A percentile compares a stretch with the other conserved stretches of the same genome.
Evolutionary conservation across 176 grass and related monocot species (phyloP).

Genomic region (Musa itinerans): DNA sequence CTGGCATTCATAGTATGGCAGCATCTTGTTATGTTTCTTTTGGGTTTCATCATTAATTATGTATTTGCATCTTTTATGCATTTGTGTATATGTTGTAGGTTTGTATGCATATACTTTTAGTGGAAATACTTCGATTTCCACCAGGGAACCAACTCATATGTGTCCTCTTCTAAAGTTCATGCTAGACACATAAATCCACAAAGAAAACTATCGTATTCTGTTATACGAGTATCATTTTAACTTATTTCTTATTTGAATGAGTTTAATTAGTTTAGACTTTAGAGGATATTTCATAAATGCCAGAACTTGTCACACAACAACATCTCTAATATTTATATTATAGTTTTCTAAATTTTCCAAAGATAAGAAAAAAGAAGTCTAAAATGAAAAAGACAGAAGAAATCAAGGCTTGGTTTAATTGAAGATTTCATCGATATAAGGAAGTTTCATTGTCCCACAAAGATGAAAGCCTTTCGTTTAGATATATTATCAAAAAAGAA

Average conservation of each 20-base stretch:
- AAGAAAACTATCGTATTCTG: no score
- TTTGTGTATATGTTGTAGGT: neutral
- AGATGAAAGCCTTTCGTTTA: no score
- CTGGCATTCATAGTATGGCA: constrained; percentile 1
- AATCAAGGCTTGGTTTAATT: neutral
- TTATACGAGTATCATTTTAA: no score
- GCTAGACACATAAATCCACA: no score
- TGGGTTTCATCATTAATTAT: neutral
- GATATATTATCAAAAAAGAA: no score
- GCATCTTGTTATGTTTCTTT: neutral
- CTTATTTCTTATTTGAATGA: no score
- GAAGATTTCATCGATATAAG: no score
- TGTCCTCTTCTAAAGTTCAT: neutral
- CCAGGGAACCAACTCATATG: neutral
- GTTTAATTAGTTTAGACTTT: no score
- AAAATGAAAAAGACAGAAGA: neutral
- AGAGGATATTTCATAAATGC: no score
- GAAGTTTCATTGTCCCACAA: no score
- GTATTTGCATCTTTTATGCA: neutral
- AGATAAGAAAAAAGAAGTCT: constrained; percentile 15
- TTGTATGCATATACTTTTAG: neutral
- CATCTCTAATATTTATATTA: no score
- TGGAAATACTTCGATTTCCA: neutral
- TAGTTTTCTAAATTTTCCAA: constrained; percentile 5
- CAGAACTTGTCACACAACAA: no score